These are phyloP conservation scores for Apophysomyces variabilis DNA, from an alignment of 371 early-diverging fungal genomes.

Conservation along the genomic window DNA sequence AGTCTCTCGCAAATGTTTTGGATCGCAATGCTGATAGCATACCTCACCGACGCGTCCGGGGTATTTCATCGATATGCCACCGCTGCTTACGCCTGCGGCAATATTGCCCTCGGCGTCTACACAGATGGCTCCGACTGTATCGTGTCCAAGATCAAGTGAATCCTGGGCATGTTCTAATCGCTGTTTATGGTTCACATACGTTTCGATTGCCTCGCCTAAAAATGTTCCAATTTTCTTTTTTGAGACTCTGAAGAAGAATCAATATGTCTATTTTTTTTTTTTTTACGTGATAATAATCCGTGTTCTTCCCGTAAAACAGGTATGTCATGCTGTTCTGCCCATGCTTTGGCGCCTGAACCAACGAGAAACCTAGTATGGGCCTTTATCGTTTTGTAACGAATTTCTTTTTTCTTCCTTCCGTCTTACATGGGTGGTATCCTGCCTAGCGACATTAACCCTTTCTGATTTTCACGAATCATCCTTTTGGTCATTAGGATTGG, in stretches of 20 bases:
- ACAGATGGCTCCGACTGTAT: slow-evolving; percentile 90
- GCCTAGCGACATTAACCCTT: slow-evolving; percentile 60
- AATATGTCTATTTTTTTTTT: background rate
- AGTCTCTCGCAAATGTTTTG: background rate
- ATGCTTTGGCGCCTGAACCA: slow-evolving; percentile 66
- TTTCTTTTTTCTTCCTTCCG: background rate
- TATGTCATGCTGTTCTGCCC: slow-evolving; percentile 48
- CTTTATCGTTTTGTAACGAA: background rate
- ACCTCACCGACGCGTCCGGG: slow-evolving; percentile 90
- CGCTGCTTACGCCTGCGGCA: slow-evolving; percentile 84
- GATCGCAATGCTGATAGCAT: background rate
- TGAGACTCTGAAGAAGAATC: too few species aligned
- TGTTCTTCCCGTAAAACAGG: slow-evolving; percentile 23
- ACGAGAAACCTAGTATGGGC: slow-evolving; percentile 53
- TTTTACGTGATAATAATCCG: background rate
- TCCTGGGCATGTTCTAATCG: slow-evolving; percentile 5
- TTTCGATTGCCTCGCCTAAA: slow-evolving; percentile 20
- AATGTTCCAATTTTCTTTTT: slow-evolving; percentile 23
- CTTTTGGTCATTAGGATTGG: slow-evolving; percentile 67
- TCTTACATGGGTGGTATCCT: slow-evolving; percentile 74
- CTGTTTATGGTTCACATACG: slow-evolving; percentile 30
- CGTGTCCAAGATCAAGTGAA: slow-evolving; percentile 50
- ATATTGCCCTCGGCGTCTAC: slow-evolving; percentile 70
- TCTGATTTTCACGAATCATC: slow-evolving; percentile 46
- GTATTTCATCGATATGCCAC: slow-evolving; percentile 84